These are phyloP conservation scores for Tolypocladium endophyticum DNA, from an alignment of 2,329 filamentous ascomycete genomes.

Conservation along the genomic window DNA sequence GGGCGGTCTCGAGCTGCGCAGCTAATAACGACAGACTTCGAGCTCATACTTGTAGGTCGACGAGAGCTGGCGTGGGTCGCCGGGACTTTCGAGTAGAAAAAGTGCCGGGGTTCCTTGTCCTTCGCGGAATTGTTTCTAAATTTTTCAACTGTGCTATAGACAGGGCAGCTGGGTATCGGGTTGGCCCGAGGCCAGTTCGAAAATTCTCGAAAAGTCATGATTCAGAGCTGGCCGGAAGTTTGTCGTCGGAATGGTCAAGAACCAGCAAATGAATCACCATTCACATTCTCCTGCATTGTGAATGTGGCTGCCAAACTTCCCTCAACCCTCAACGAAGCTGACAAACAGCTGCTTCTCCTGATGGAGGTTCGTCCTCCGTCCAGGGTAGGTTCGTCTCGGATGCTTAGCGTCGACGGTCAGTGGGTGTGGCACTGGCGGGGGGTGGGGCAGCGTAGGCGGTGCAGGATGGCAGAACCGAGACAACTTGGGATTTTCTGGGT, in stretches of 20 bases:
- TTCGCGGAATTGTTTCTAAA: not conserved
- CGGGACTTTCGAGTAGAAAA: not conserved
- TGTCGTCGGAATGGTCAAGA: not conserved
- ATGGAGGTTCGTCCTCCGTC: not conserved
- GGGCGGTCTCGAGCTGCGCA: not conserved
- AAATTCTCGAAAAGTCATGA: not conserved
- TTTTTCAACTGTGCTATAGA: not conserved
- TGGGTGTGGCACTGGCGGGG: too few relatives aligned
- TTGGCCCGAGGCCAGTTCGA: not conserved
- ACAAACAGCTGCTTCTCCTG: not conserved
- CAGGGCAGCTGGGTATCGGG: not conserved
- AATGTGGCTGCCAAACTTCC: not conserved
- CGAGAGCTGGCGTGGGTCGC: not conserved
- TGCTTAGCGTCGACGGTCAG: not conserved
- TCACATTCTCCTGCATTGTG: not conserved
- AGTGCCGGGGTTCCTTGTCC: not conserved
- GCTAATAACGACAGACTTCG: not conserved
- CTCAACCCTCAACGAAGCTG: not conserved
- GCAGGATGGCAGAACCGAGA: not conserved
- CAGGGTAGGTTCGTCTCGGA: not conserved
- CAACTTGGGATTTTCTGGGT: not conserved
- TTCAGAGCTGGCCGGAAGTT: not conserved
- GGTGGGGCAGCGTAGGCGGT: not conserved
- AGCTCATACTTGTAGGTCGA: not conserved
- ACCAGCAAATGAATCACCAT: not conserved